These are phyloP conservation scores for Saturnispora gosingensis DNA, from an alignment of 805 yeast species.

Conservation along the genomic window DNA sequence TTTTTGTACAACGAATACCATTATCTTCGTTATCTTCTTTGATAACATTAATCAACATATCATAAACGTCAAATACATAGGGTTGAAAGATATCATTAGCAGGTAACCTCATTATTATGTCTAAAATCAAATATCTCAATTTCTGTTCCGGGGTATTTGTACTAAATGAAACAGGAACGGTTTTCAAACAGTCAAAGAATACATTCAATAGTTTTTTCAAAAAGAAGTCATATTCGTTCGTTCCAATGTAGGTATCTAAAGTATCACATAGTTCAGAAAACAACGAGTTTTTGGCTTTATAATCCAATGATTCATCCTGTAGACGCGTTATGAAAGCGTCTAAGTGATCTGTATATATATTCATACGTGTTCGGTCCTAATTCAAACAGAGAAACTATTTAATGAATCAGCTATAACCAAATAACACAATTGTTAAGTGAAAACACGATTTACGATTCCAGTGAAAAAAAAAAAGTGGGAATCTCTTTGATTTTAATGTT, in stretches of 20 bases:
- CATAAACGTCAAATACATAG: slow-evolving; percentile 52
- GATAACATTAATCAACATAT: slow-evolving; percentile 48
- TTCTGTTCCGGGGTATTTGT: slow-evolving; percentile 65
- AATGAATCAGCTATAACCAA: neutral
- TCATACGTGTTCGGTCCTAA: slow-evolving; percentile 7
- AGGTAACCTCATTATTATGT: slow-evolving; percentile 71
- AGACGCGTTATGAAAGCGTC: slow-evolving; percentile 62
- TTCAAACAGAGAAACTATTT: neutral
- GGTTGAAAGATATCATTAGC: slow-evolving; percentile 76
- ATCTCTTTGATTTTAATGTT: slow-evolving; percentile 18
- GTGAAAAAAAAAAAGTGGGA: slow-evolving; percentile 17
- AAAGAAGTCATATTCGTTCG: slow-evolving; percentile 74
- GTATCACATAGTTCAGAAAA: slow-evolving; percentile 80
- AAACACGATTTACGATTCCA: neutral
- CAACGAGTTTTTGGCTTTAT: slow-evolving; percentile 52
- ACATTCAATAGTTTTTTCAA: slow-evolving; percentile 62
- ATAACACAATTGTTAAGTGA: neutral
- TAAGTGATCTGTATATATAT: slow-evolving; percentile 42
- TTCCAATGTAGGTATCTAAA: slow-evolving; percentile 72
- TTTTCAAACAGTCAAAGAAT: slow-evolving; percentile 50
- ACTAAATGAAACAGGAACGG: slow-evolving; percentile 64
- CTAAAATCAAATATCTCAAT: slow-evolving; percentile 66
- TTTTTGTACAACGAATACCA: slow-evolving; percentile 84
- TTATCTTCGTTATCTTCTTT: slow-evolving; percentile 88
- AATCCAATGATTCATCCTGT: slow-evolving; percentile 44